Base-by-base conservation (phyloP, 768 basidiomycete genomes). In the Tylopilus rubrobrunneus region DNA sequence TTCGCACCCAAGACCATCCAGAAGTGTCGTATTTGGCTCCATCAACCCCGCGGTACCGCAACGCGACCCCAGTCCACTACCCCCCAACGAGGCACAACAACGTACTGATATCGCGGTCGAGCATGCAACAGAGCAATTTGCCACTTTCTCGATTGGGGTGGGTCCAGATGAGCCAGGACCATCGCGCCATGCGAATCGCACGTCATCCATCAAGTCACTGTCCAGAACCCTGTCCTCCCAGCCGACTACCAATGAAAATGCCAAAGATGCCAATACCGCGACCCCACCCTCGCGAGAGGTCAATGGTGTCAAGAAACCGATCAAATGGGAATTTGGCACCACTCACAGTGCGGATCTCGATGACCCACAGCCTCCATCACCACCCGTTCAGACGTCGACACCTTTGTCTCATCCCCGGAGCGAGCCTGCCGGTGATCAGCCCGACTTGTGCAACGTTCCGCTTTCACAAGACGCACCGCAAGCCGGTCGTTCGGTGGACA, bases 281-380 rank as follows among this genome's bases (percentile, higher is more conserved):
- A 42, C 53, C 11, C 19, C 44, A 4, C 37, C 41, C 8, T 42
- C 41, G 36, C 56, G 14, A 39, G 56, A 57, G 28, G 49, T 48
- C 28, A 62, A 58, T 41, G 61, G 56, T 15, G 51, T 48, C 28
- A 51, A 41, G 28, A 55, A 61, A 14, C 48, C 60, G 50, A 57
- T 64, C 44, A 82, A 77, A 63, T 84, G 81, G 83, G 76, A 78
- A 63, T 85, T 85, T 63, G 84, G 84, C 17, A 78, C 79, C 36
- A 76, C 78, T 15, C 43, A 31, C 5, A 53, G 46, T 17, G 52
- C 51, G 25, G 55, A 55, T 45, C 42, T 64, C 2, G 50, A 57
- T 3, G 50, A 54, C 4, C 28, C 46, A 11, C 44, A 5, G 28
- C 42, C 49, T 41, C 23, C 48, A 42, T 48, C 52, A 14, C 23